phyloP scores from a whole-genome alignment of 306 rosid species.

The Biancaea sappan region DNA sequence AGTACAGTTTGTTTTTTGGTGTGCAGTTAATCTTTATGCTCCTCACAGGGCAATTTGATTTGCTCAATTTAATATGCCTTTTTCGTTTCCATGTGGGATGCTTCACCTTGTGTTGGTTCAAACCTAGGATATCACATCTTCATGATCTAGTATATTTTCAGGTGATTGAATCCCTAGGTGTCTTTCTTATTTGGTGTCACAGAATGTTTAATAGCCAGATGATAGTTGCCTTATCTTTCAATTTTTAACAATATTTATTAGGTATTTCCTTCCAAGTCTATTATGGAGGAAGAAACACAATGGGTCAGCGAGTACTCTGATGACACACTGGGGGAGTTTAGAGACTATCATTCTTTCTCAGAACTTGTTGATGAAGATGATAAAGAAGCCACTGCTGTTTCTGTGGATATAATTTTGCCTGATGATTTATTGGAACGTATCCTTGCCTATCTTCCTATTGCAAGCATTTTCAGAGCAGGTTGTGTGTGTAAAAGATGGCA shows the following conservation, averaged over 20 bases:
- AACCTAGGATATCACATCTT: constrained; percentile 15
- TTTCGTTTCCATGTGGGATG: constrained; percentile 18
- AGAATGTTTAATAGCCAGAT: constrained; percentile 4
- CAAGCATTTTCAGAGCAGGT: constrained; percentile 79
- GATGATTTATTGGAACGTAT: constrained; percentile 85
- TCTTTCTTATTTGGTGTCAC: constrained; percentile 16
- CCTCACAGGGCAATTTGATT: background rate
- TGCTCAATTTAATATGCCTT: background rate
- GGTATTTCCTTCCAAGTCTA: constrained; percentile 36
- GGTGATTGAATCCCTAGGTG: constrained; percentile 7
- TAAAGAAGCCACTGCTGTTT: constrained; percentile 50
- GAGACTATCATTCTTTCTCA: constrained; percentile 48
- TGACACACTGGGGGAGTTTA: constrained; percentile 47
- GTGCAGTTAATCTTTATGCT: background rate
- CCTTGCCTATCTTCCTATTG: constrained; percentile 78
- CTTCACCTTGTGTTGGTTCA: constrained; percentile 15
- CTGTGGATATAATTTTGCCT: constrained; percentile 66
- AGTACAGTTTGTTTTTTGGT: background rate
- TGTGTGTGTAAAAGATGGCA: constrained; percentile 84
- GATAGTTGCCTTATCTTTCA: background rate
- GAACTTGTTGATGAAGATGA: constrained; percentile 59
- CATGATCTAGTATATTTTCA: constrained; percentile 14
- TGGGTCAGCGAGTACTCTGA: constrained; percentile 65
- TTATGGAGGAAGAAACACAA: constrained; percentile 77
- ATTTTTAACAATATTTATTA: constrained; percentile 11